phyloP scores from a whole-genome alignment of 2,329 filamentous ascomycete species.

The Colletotrichum chrysophilum region DNA sequence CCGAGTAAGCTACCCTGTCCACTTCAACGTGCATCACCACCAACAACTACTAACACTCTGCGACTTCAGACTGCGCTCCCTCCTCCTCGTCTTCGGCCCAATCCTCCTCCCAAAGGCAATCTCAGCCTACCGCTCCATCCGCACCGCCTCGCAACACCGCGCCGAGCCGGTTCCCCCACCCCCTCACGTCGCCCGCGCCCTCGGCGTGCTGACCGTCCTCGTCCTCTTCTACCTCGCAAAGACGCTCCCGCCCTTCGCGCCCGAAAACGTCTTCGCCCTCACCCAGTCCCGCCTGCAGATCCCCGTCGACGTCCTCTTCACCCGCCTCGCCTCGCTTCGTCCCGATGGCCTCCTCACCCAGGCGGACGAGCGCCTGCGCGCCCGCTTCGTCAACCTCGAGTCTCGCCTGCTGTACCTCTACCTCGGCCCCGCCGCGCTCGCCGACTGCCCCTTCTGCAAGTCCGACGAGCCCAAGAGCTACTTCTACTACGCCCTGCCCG shows the following conservation, averaged over 20 bases:
- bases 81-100: conserved; percentile 71
- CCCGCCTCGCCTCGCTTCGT: conserved; percentile 68
- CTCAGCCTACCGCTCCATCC: conserved; percentile 65
- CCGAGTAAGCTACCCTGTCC: conserved; percentile 14
- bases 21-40: not conserved
- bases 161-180: conserved; percentile 60
- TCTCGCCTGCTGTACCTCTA: conserved; percentile 82
- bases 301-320: conserved; percentile 84
- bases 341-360: conserved; percentile 52
- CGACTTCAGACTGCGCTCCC: conserved; percentile 53
- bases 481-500: conserved; percentile 80
- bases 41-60: not conserved
- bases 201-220: conserved; percentile 63
- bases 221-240: conserved; percentile 54
- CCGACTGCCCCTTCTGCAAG: conserved; percentile 82
- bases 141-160: conserved; percentile 46
- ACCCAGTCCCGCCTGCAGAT: conserved; percentile 86
- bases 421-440: conserved; percentile 77
- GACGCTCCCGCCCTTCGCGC: conserved; percentile 70
- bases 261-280: conserved; percentile 80
- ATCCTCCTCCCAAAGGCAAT: conserved; percentile 72
- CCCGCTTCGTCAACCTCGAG: conserved; percentile 72
- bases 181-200: conserved; percentile 60
- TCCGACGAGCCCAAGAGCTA: conserved; percentile 73
- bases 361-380: conserved; percentile 68